These are phyloP conservation scores for Chondrostereum purpureum DNA, from an alignment of 1,284 basidiomycete genomes.

Conservation along the genomic window DNA sequence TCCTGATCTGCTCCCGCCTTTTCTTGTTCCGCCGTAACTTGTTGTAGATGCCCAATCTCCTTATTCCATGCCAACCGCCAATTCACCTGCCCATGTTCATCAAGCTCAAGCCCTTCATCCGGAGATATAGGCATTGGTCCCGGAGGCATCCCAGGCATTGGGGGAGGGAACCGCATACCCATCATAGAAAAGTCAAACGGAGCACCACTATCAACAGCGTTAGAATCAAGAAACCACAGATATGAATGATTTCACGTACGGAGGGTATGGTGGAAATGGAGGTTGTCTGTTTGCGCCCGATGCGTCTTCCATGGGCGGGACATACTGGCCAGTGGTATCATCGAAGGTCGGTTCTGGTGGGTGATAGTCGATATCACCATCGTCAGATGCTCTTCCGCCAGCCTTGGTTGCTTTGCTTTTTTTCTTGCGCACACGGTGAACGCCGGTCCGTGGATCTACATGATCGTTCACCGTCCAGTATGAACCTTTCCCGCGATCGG, in stretches of 20 bases:
- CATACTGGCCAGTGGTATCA: constrained; percentile 50
- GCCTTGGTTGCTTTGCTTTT: constrained; percentile 52
- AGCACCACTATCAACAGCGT: constrained; percentile 7
- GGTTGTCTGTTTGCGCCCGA: constrained; percentile 48
- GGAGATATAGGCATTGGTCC: constrained; percentile 45
- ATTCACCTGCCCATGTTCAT: constrained; percentile 71
- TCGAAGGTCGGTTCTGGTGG: constrained; percentile 41
- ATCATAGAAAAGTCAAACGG: constrained; percentile 63
- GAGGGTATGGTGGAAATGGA: constrained; percentile 47
- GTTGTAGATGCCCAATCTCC: constrained; percentile 65
- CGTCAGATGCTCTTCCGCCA: constrained; percentile 41
- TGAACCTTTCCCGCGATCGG: constrained; percentile 81
- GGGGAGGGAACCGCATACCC: constrained; percentile 54
- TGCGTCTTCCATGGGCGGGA: constrained; percentile 51
- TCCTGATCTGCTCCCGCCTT: constrained; percentile 70
- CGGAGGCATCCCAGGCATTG: constrained; percentile 29
- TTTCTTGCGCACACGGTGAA: constrained; percentile 79
- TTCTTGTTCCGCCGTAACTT: constrained; percentile 69
- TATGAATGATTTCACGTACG: constrained; percentile 35
- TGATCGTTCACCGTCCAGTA: constrained; percentile 87
- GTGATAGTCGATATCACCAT: constrained; percentile 54
- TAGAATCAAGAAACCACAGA: constrained; percentile 10
- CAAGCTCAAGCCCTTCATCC: constrained; percentile 62
- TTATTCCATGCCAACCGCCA: constrained; percentile 75
- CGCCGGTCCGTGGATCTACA: constrained; percentile 78